Evolutionary conservation across 305 asterid species (phyloP).

Genomic region (Caryopteris hybrid): DNA sequence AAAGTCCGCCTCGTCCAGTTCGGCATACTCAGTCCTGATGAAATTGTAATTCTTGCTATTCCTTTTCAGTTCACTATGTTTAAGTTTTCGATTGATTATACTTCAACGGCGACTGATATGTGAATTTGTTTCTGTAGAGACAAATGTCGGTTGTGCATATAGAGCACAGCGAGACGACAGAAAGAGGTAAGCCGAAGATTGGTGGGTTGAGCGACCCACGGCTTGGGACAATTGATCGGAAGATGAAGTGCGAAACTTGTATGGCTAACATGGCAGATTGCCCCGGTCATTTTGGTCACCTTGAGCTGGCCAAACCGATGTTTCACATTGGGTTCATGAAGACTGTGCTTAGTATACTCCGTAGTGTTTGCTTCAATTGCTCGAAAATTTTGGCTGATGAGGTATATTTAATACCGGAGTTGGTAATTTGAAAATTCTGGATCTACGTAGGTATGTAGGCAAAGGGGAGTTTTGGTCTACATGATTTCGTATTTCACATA

Average conservation of each 20-base stretch:
- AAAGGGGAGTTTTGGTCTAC: neutral
- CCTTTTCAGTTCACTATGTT: slow-evolving; percentile 4
- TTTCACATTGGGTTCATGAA: slow-evolving; percentile 91
- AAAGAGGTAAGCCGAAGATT: slow-evolving; percentile 89
- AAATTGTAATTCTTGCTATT: slow-evolving; percentile 53
- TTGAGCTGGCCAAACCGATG: slow-evolving; percentile 99
- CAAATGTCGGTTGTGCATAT: slow-evolving; percentile 98
- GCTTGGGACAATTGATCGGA: slow-evolving; percentile 90
- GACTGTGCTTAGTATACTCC: slow-evolving; percentile 79
- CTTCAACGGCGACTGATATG: slow-evolving; percentile 1
- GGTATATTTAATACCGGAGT: slow-evolving; percentile 40
- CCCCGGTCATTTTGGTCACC: slow-evolving; percentile 97
- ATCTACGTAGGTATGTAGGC: neutral
- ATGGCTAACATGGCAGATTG: slow-evolving; percentile 99
- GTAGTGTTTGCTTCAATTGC: slow-evolving; percentile 95
- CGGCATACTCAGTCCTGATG: slow-evolving; percentile 93
- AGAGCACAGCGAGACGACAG: slow-evolving; percentile 95
- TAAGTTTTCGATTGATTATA: slow-evolving; percentile 1
- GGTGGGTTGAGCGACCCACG: slow-evolving; percentile 89
- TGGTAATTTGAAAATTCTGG: neutral
- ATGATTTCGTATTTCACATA: neutral
- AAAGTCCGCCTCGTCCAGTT: slow-evolving; percentile 83
- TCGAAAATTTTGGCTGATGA: slow-evolving; percentile 87
- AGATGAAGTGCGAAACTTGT: slow-evolving; percentile 96
- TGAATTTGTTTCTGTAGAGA: slow-evolving; percentile 48